Evolutionary conservation across 768 basidiomycete genomes (phyloP), one percentile per base, ranked within the genome.

Genomic region (Scleroderma bovista): DNA sequence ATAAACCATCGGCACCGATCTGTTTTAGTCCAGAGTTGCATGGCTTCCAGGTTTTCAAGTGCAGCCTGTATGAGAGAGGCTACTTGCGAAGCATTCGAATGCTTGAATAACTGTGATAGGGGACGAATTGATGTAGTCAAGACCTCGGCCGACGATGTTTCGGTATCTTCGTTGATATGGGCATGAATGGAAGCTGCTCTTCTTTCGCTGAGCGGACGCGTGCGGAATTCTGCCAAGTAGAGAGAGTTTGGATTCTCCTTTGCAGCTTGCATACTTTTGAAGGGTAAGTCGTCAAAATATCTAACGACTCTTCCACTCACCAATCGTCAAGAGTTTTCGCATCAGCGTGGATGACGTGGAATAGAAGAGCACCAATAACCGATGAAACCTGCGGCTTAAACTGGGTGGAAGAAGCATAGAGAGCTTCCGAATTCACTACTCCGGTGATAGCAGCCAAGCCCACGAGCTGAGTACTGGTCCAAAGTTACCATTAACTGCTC

Each of bases 111-210:
- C 3, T 82, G 77, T 46, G 83, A 83, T 9, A 92, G 65, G 1
- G 84, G 83, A 23, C 84, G 79, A 26, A 96, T 71, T 2, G 83
- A 76, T 8, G 89, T 86, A 33, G 79, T 81, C 0, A 85, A 77
- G 22, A 95, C 87, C 56, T 93, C 93, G 1, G 69, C 66, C 44
- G 71, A 73, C 1, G 83, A 78, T 22, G 93, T 92, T 0, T 93
- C 93, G 44, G 83, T 80, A 59, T 96, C 89, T 10, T 93, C 93
- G 55, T 94, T 87, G 15, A 93, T 69, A 62, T 95, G 93, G 9
- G 86, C 71, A 62, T 94, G 93, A 13, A 96, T 86, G 2, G 93
- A 95, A 5, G 88, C 86, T 1, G 93, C 93, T 26, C 89, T 80
- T 47, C 93, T 73, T 64, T 94, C 88, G 13, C 83, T 72, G 2